Base-by-base conservation (phyloP, 1,139 yeast genomes). In the Diutina catenulata region DNA sequence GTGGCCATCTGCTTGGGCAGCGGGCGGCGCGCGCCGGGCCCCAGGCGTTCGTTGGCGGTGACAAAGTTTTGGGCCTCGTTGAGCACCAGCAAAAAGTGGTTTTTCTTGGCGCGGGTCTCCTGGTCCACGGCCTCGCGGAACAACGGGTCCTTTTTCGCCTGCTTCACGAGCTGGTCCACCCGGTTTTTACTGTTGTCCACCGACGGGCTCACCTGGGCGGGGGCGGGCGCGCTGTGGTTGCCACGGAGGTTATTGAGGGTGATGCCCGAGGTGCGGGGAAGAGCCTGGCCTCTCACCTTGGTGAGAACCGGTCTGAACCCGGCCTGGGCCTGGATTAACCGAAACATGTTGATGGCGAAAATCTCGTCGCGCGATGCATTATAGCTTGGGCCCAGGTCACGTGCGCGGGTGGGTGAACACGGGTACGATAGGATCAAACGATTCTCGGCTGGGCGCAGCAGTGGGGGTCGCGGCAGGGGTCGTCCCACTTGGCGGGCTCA, bases 221-320 rank as follows among this genome's bases (percentile, higher is more conserved):
- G 47, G 40, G 52, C 52, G 33, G 27, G 24, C 24, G 22, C 28
- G 53, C 47, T 39, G 55, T 43, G 35, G 45, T 39, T 39, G 44
- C 43, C 13, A 39, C 20, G 31, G 45, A 31, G 22, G 43, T 32
- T 23, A 29, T 37, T 28, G 29, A 40, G 26, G 36, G 42, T 6
- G 26, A 11, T 10, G 36, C 22, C 33, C 8, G 35, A 23, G 11
- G 40, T 16, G 14, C 26, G 32, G 14, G 36, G 38, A 7, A 31
- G 16, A 11, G 15, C 20, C 45, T 59, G 58, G 37, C 52, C 53
- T 43, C 66, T 57, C 23, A 64, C 64, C 45, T 65, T 63, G 53
- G 55, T 64, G 40, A 64, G 54, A 39, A 65, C 48, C 9, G 71
- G 70, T 42, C 67, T 56, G 32, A 66, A 49, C 38, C 62, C 56